Evolutionary conservation across 192 early-diverging fungal genomes (phyloP), one percentile per base, ranked within the genome.

Genomic region (Linnemannia schmuckeri): DNA sequence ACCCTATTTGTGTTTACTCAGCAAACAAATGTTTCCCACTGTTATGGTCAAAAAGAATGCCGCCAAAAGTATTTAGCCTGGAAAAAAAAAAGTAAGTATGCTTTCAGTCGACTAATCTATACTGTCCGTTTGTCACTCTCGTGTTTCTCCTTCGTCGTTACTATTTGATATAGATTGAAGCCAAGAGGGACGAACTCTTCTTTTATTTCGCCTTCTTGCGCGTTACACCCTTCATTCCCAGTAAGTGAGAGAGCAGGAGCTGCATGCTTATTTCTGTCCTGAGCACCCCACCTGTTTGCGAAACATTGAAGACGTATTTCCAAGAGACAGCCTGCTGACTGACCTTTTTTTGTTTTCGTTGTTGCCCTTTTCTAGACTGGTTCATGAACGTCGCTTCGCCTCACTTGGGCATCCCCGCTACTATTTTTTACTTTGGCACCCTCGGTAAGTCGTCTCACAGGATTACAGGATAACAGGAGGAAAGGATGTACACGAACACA

Each of bases 301-400:
- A 79, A 20, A 37, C 52, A 47, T 55, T 70, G 41, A 80, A 33
- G 38, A 37, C 75, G n/a, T 33, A 66, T 66, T 66, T 66, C 30
- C 61, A 33, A 10, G 27, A 33, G 30, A 66, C 61, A 66, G 61
- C 61, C 61, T 4, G 61, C 61, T 66, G 27, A 66, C 55, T 57
- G 22, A 6, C 24, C 1, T 54, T 42, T 63, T 40, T 80, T 71
- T 57, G 80, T 68, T 42, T 86, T 74, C n/a, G n/a, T 63, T 77
- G 61, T 35, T 27, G 12, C 33, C 61, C 61, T 33, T 63, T 33
- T 66, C 9, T 84, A 79, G 88, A 90, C 80, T 90, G 89, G 89
- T 88, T 90, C 70, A 88, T 90, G 71, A 90, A 88, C 74, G 71
- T 90, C 63, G 82, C 89, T 52, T 90, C 89, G 35, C 85, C 85